phyloP scores from a whole-genome alignment of 805 yeast genomes.

The Wickerhamiella sergipiensis region DNA sequence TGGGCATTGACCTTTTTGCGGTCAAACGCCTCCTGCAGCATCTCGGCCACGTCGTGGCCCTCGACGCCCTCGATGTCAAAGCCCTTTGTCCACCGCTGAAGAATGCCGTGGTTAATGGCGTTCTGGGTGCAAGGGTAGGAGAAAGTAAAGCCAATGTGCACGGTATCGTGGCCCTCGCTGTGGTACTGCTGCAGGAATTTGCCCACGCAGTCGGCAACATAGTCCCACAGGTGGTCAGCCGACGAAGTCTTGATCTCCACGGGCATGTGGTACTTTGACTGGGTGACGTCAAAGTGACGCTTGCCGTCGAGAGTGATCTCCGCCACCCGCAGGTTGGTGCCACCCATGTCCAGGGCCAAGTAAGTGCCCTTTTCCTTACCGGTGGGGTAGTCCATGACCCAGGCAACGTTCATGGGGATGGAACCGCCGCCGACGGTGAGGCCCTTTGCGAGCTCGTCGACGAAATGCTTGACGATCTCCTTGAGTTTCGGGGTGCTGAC shows the following conservation, averaged over 20 bases:
- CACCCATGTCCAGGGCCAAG: conserved; percentile 92
- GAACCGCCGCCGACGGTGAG: conserved; percentile 51
- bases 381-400: conserved; percentile 90
- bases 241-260: conserved; percentile 64
- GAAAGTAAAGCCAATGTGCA: conserved; percentile 90
- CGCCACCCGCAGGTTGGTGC: conserved; percentile 90
- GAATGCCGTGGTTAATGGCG: conserved; percentile 70
- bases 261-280: conserved; percentile 77
- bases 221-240: conserved; percentile 61
- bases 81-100: conserved; percentile 97
- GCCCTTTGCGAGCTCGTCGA: conserved; percentile 70
- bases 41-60: conserved; percentile 85
- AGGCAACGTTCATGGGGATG: conserved; percentile 94
- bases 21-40: conserved; percentile 67
- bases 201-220: conserved; percentile 71
- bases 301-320: conserved; percentile 73
- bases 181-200: conserved; percentile 59
- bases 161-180: conserved; percentile 38
- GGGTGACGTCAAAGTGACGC: conserved; percentile 71
- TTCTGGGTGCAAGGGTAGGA: conserved; percentile 68
- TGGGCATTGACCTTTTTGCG: conserved; percentile 57
- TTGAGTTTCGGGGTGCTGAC: conserved; percentile 48
- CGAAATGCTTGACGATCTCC: conserved; percentile 61
- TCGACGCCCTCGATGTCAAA: conserved; percentile 88
- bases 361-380: conserved; percentile 84